Percentiles rank a stretch among this genome's conserved stretches.
phyloP scores from a whole-genome alignment of 1,284 basidiomycete genomes.

The Ceratobasidium sp. region DNA sequence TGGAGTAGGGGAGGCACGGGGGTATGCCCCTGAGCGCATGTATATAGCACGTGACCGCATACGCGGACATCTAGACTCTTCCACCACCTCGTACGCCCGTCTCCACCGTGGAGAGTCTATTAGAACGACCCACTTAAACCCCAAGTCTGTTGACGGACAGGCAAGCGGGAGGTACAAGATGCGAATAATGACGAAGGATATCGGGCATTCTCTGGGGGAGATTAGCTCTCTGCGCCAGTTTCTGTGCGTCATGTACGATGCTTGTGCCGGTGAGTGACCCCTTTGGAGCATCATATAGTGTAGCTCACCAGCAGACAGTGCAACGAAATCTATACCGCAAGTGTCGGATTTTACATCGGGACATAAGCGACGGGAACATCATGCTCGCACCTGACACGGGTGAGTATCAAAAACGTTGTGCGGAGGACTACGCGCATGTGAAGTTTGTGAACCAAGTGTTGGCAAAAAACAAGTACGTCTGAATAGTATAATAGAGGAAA shows the following conservation, averaged over 20 bases:
- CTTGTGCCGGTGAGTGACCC: constrained; percentile 6
- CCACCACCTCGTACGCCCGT: neutral
- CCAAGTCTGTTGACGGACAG: neutral
- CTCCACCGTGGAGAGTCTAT: neutral
- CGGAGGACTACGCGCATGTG: neutral
- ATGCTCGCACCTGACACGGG: neutral
- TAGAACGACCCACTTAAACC: neutral
- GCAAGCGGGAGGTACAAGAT: neutral
- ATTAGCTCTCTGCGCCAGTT: neutral
- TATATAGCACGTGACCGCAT: neutral
- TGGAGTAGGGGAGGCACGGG: constrained; percentile 25
- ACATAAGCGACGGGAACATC: constrained; percentile 14
- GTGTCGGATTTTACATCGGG: constrained; percentile 1
- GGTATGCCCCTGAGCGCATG: constrained; percentile 12
- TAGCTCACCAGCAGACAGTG: neutral
- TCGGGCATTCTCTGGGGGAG: neutral
- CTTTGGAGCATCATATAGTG: neutral
- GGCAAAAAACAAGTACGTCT: neutral
- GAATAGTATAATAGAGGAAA: neutral
- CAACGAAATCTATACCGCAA: constrained; percentile 17
- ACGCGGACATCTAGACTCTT: neutral
- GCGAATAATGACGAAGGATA: constrained; percentile 4
- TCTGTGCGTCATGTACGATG: constrained; percentile 19
- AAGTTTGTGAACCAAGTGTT: constrained; percentile 6
- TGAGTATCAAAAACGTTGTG: neutral